Conservation (phyloP, 805 yeast genomes). For the Ascoidea asiatica region DNA sequence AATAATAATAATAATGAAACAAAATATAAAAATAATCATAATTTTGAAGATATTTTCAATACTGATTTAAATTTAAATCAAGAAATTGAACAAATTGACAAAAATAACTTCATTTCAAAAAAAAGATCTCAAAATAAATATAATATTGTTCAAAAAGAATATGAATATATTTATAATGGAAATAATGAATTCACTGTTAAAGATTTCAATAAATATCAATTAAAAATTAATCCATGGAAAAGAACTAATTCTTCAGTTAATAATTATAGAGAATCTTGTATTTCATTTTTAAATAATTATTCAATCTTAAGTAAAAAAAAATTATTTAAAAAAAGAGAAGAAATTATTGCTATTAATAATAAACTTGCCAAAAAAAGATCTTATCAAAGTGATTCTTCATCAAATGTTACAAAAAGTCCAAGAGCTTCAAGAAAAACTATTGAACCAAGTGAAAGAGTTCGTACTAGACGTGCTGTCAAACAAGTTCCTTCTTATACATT, state of each 20-base stretch:
- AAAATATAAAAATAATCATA: neutral
- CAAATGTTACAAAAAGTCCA: slow-evolving; percentile 3
- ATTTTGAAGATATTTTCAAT: neutral
- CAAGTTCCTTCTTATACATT: slow-evolving; percentile 14
- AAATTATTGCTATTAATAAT: neutral
- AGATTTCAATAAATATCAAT: slow-evolving; percentile 34
- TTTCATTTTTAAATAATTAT: slow-evolving; percentile 15
- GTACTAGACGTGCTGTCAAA: slow-evolving; percentile 39
- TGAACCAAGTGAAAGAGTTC: slow-evolving; percentile 27
- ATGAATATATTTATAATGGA: slow-evolving; percentile 23
- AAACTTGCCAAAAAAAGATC: slow-evolving; percentile 6
- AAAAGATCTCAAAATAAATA: neutral
- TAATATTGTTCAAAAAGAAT: neutral
- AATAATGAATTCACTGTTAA: slow-evolving; percentile 24
- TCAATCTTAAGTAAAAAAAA: slow-evolving; percentile 7
- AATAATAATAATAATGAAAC: neutral
- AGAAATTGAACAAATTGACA: slow-evolving; percentile 5
- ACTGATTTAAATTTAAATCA: neutral
- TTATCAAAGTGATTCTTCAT: slow-evolving; percentile 1
- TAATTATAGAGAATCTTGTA: slow-evolving; percentile 20
- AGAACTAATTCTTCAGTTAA: slow-evolving; percentile 36
- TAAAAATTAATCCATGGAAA: slow-evolving; percentile 41
- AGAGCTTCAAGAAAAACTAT: slow-evolving; percentile 1
- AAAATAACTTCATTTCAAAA: slow-evolving; percentile 25
- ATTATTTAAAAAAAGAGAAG: slow-evolving; percentile 1